Evolutionary conservation across 1,139 yeast species (phyloP).

Genomic region (Nadsonia starkeyi-henricii): DNA sequence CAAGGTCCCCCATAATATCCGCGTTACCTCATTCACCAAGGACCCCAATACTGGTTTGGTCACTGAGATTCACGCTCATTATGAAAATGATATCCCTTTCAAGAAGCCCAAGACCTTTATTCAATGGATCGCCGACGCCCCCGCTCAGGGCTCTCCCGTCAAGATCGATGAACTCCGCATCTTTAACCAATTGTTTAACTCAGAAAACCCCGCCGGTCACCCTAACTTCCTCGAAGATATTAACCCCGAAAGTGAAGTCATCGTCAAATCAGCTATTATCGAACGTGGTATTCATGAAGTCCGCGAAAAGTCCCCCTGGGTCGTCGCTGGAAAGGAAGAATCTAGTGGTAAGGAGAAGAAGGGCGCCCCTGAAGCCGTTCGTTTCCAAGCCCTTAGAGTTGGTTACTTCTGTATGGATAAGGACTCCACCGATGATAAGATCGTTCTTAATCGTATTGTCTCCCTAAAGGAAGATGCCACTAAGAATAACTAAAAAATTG

Average conservation of each 20-base stretch:
- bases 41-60: conserved; percentile 46
- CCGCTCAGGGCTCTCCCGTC: conserved; percentile 46
- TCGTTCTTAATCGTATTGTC: conserved; percentile 77
- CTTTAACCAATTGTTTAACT: conserved; percentile 75
- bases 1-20: conserved; percentile 75
- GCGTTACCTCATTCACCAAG: conserved; percentile 55
- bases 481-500: conserved; percentile 16
- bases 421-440: conserved; percentile 46
- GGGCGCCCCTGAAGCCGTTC: conserved; percentile 63
- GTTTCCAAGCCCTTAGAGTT: conserved; percentile 96
- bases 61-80: conserved; percentile 60
- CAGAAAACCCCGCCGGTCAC: conserved; percentile 80
- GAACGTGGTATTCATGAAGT: conserved; percentile 71
- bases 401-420: conserved; percentile 91
- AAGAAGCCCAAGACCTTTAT: conserved; percentile 86
- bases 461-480: conserved; percentile 58
- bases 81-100: conserved; percentile 50
- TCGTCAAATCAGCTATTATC: conserved; percentile 50
- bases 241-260: conserved; percentile 62
- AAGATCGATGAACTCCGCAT: conserved; percentile 64
- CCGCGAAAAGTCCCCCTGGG: conserved; percentile 61
- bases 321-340: conserved; percentile 30
- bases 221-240: conserved; percentile 78
- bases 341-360: conserved; percentile 42
- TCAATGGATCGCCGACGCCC: conserved; percentile 85